Evolutionary conservation across 2,329 filamentous ascomycete genomes (phyloP), one percentile per base, ranked within the genome.

Genomic region (Colletotrichum tamarilloi): DNA sequence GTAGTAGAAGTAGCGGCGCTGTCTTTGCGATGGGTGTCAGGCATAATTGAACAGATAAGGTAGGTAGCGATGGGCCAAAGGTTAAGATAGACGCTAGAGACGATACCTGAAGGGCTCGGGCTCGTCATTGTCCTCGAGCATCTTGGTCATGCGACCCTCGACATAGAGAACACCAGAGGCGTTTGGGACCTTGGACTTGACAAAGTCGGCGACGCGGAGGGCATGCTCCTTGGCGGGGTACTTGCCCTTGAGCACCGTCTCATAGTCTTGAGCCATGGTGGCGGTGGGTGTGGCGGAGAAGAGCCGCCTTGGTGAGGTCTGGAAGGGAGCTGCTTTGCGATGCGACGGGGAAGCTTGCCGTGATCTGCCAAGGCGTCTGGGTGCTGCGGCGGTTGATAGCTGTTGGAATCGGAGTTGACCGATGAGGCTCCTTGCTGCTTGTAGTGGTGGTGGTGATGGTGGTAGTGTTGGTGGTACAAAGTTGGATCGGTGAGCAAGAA

Each of bases 1-100:
- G 84, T 99, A 99, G 89, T 94, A 98, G 86, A 99, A 99, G 82
- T 92, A 94, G 68, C 97, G 92, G 75, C 95, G 94, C 84, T 98
- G 95, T 76, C 94, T 95, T 77, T 35, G 26, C 8, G 16, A 32
- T 53, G 22, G 49, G 32, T 60, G 70, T 74, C 24, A 77, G 70
- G 22, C 5, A 30, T 12, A 22, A 3, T 3, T 24, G 7, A 8
- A 60, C 14, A 19, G 16, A 14, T 5, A n/a, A 19, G 32, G 19
- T 11, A 16, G 30, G 8, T 42, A 19, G 14, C 38, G 14, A 8
- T 42, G 16, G 38, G 32, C 38, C 19, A 19, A 8, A n/a, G 46
- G 30, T 32, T 11, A 32, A 32, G 30, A 32, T 32, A 32, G 30
- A 32, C 8, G 30, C 30, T 32, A 32, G 30, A 42, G 67, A 68